Evolutionary conservation across 345 rosid species (phyloP).

Genomic region (Durio zibethinus): DNA sequence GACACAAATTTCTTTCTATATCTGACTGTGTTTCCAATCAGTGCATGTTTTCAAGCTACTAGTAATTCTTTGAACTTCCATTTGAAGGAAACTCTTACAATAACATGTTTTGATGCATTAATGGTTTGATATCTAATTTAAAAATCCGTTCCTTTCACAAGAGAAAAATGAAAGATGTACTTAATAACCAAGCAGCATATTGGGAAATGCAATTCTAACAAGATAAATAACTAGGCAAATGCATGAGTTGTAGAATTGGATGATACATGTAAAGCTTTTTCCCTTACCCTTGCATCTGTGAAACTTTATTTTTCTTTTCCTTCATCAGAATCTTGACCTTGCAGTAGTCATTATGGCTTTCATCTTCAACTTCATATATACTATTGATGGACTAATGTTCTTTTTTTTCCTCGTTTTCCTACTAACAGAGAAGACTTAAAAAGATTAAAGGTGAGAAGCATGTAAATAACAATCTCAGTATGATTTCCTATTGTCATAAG

Average conservation of each 20-base stretch:
- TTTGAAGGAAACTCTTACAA: neutral
- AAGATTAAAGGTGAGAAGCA: conserved; percentile 59
- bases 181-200: neutral
- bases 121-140: neutral
- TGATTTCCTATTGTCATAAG: neutral
- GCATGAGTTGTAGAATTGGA: neutral
- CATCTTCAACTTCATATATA: neutral
- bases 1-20: neutral
- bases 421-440: conserved; percentile 62
- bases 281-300: neutral
- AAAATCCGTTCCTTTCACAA: conserved; percentile 24
- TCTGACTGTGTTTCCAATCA: neutral
- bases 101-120: neutral
- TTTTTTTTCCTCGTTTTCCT: neutral
- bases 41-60: neutral
- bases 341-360: neutral
- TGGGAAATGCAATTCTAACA: neutral
- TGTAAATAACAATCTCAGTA: neutral
- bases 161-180: conserved; percentile 11
- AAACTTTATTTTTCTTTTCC: neutral
- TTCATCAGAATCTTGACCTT: neutral
- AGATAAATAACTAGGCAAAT: neutral
- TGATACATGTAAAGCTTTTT: neutral
- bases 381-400: neutral
- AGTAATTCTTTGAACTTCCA: neutral